A percentile compares a stretch with the other conserved stretches of the same genome.
phyloP scores from a whole-genome alignment of 2,329 filamentous ascomycete species.

The Trichoderma koningii region DNA sequence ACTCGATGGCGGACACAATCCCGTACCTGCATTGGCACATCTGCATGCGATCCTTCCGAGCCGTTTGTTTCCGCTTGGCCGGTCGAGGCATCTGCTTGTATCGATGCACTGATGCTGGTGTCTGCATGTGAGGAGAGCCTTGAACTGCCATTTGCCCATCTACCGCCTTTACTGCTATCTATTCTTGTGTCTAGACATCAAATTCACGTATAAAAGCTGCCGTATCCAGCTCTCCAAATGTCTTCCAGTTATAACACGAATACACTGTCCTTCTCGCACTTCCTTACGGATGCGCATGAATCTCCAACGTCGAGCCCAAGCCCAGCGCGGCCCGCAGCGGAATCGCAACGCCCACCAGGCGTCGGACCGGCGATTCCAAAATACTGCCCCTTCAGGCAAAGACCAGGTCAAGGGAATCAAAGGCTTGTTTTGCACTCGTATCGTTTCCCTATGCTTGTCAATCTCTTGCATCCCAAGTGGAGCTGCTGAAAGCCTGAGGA shows the following conservation, averaged over 20 bases:
- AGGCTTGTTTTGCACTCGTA: background rate
- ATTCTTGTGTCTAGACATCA: too few relatives aligned
- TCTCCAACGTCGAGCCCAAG: background rate
- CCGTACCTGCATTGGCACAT: constrained; percentile 12
- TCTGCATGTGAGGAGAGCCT: too few relatives aligned
- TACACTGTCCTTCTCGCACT: too few relatives aligned
- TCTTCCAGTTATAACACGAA: too few relatives aligned
- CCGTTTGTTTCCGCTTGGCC: background rate
- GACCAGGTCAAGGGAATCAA: background rate
- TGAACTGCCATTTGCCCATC: too few relatives aligned
- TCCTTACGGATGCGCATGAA: background rate
- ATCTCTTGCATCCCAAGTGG: constrained; percentile 25
- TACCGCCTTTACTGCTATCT: too few relatives aligned
- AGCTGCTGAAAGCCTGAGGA: constrained; percentile 2
- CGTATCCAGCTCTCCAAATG: too few relatives aligned
- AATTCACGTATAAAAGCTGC: too few relatives aligned
- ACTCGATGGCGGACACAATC: too few relatives aligned
- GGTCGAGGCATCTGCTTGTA: too few relatives aligned
- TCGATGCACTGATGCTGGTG: too few relatives aligned
- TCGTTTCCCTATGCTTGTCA: background rate
- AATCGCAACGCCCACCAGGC: background rate
- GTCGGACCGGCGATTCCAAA: background rate
- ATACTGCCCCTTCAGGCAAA: constrained; percentile 12
- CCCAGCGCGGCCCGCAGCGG: background rate
- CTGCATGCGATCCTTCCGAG: background rate